phyloP scores from a whole-genome alignment of 805 yeast genomes.

The Myxozyma vanderwaltii region DNA sequence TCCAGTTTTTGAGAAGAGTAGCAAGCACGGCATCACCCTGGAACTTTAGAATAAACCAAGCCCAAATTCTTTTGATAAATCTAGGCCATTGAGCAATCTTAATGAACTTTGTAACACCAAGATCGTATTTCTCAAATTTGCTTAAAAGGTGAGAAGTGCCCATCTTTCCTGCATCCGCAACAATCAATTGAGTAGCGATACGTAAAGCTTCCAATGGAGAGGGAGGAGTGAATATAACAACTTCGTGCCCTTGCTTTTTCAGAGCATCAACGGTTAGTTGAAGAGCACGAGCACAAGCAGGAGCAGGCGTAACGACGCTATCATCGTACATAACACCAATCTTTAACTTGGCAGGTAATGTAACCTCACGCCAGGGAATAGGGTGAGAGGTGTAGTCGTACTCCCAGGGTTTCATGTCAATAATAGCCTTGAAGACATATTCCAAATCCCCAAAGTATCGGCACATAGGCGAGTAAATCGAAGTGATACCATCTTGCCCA shows the following conservation, averaged over 20 bases:
- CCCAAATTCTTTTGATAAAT: conserved; percentile 42
- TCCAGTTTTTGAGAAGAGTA: conserved; percentile 44
- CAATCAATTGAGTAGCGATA: conserved; percentile 50
- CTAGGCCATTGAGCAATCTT: conserved; percentile 43
- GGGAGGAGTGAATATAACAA: conserved; percentile 52
- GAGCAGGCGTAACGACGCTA: conserved; percentile 54
- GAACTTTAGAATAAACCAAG: conserved; percentile 42
- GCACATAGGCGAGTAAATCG: conserved; percentile 53
- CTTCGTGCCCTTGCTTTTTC: conserved; percentile 50
- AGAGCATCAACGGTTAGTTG: conserved; percentile 46
- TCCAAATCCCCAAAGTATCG: conserved; percentile 53
- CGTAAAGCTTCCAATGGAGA: conserved; percentile 60
- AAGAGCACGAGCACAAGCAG: conserved; percentile 50
- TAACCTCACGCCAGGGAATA: conserved; percentile 53
- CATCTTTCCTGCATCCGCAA: conserved; percentile 43
- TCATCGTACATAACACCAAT: conserved; percentile 54
- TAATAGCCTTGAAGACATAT: conserved; percentile 50
- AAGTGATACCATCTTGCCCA: conserved; percentile 51
- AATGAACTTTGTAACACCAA: conserved; percentile 43
- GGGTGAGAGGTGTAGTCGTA: conserved; percentile 53
- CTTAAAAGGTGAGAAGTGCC: conserved; percentile 33
- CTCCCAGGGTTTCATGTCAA: conserved; percentile 59
- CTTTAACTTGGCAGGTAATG: conserved; percentile 46
- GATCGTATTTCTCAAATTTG: conserved; percentile 44
- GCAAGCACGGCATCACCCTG: conserved; percentile 46